Evolutionary conservation across 305 asterid genomes (phyloP).

Genomic region (Fraxinus nigra): DNA sequence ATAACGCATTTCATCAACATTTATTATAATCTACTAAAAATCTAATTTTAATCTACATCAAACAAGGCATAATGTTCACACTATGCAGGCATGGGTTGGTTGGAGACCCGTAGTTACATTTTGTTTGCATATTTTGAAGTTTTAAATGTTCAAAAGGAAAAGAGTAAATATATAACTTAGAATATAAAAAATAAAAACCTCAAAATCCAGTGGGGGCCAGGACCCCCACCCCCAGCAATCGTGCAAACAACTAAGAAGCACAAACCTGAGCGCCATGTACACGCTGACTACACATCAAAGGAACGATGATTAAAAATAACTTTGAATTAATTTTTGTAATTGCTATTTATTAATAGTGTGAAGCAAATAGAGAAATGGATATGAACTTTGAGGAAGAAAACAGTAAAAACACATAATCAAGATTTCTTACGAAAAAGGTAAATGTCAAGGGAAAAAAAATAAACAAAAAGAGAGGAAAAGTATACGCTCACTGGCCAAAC

Average conservation of each 20-base stretch:
- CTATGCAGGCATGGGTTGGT: neutral
- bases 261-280: neutral
- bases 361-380: neutral
- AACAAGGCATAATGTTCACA: neutral
- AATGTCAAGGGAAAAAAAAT: neutral
- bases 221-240: neutral
- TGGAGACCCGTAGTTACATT: neutral
- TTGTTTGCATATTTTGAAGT: neutral
- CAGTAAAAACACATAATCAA: neutral
- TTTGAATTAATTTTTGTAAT: neutral
- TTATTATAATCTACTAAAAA: neutral
- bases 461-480: neutral
- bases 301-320: neutral
- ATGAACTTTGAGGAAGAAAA: neutral
- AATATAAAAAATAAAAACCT: too few relatives aligned
- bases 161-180: neutral
- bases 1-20: neutral
- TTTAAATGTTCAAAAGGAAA: neutral
- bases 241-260: neutral
- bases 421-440: neutral
- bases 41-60: neutral
- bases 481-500: neutral
- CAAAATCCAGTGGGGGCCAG: neutral
- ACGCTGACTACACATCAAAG: neutral
- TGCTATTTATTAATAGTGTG: neutral